A percentile compares a stretch with the other conserved stretches of the same genome.
These are phyloP conservation scores for Chrysoporthe cubensis DNA, from an alignment of 2,329 filamentous ascomycete species.

Conservation along the genomic window DNA sequence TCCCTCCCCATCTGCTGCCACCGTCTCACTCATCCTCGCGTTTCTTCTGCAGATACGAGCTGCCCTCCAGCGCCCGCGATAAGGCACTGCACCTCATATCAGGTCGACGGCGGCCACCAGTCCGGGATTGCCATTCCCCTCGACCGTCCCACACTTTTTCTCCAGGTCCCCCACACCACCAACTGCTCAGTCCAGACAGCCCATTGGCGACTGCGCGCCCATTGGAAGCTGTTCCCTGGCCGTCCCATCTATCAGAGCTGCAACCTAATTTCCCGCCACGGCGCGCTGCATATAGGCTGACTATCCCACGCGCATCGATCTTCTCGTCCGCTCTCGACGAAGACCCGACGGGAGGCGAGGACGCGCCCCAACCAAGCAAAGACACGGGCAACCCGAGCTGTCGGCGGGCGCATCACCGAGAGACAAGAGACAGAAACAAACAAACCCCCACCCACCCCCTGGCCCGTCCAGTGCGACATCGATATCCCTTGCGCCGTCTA, in stretches of 20 bases:
- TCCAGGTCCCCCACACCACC: conserved; percentile 1
- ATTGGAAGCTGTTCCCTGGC: conserved; percentile 5
- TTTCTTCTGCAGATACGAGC: conserved; percentile 6
- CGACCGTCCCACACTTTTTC: neutral
- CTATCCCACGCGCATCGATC: no score
- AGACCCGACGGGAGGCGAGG: neutral
- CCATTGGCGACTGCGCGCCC: neutral
- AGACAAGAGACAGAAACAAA: neutral
- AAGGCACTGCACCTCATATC: no score
- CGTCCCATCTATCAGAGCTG: conserved; percentile 6
- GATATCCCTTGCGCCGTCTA: conserved; percentile 6
- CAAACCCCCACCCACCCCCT: neutral
- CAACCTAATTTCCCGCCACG: conserved; percentile 3
- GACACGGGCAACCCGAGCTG: neutral
- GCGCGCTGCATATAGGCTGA: neutral
- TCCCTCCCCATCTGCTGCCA: neutral
- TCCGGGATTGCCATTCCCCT: neutral
- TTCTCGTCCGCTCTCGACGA: neutral
- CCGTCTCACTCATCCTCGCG: neutral
- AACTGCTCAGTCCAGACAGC: neutral
- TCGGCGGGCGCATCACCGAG: neutral
- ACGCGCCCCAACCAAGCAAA: neutral
- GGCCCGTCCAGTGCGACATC: neutral
- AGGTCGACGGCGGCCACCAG: neutral
- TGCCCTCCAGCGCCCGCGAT: neutral